A percentile compares a stretch with the other conserved stretches of the same genome.
These are phyloP conservation scores for Hanseniaspora osmophila DNA, from an alignment of 805 yeast genomes.

Conservation along the genomic window DNA sequence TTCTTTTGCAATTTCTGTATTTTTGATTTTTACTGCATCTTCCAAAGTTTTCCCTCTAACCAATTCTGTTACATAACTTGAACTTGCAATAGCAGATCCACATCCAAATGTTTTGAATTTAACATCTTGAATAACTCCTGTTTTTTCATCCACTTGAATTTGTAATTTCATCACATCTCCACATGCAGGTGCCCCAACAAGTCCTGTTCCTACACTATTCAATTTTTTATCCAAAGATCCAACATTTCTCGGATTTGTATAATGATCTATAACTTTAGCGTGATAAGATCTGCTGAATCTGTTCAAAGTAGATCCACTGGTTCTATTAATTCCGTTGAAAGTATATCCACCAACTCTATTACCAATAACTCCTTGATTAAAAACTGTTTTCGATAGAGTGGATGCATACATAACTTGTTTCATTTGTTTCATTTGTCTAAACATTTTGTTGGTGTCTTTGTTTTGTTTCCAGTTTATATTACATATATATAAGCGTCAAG, in stretches of 20 bases:
- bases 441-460: not conserved
- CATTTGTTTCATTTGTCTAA: not conserved
- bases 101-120: slow-evolving; percentile 99
- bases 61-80: slow-evolving; percentile 87
- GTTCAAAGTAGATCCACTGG: too few species aligned
- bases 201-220: slow-evolving; percentile 80
- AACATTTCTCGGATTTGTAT: slow-evolving; percentile 91
- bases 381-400: too few species aligned
- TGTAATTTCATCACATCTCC: slow-evolving; percentile 98
- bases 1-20: slow-evolving; percentile 89
- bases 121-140: slow-evolving; percentile 87
- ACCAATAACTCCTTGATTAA: too few species aligned
- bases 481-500: too few species aligned
- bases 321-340: too few species aligned
- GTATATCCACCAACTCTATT: too few species aligned
- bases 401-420: too few species aligned
- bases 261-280: slow-evolving; percentile 89
- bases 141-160: slow-evolving; percentile 78
- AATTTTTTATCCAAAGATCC: slow-evolving; percentile 77
- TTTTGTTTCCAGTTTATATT: too few species aligned
- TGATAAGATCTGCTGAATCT: slow-evolving; percentile 37
- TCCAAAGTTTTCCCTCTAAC: slow-evolving; percentile 90
- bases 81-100: slow-evolving; percentile 93
- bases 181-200: slow-evolving; percentile 98
- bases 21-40: slow-evolving; percentile 85